Evolutionary conservation across 805 yeast species (phyloP), one percentile per base, ranked within the genome.

Genomic region (Scheffersomyces ergatensis): DNA sequence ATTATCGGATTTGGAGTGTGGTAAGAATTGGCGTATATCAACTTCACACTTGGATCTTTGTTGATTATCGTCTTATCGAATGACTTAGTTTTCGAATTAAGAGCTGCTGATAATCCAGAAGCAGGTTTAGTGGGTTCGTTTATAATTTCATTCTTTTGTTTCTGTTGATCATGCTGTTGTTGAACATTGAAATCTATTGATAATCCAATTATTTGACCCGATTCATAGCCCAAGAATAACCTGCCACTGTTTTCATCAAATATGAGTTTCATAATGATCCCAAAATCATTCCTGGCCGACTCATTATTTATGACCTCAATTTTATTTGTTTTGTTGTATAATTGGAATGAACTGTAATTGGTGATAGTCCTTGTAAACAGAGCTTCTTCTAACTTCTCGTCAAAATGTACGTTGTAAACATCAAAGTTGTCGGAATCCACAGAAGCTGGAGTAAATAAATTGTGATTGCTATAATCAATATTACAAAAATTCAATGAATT

Each of bases 401-500:
- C 21, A 17, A 21, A 14, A 11, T 41, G 16, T 13, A 81, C 49
- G 26, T 55, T 53, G 54, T 84, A 84, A 1, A 87, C 55, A 51
- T 86, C 95, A 46, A 85, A 72, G 25, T 71, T 70, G 31, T 82
- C 78, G 0, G 93, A 80, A 50, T 78, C 77, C 8, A 70, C 58
- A 0, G 89, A 78, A 14, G 83, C 80, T 0, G 95, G 89, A 0
- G 86, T 76, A 5, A 82, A 54, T 19, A 78, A 42, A 12, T 47
- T 48, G 13, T 62, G 54, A 1, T 56, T 54, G 6, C 36, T 40
- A 14, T 74, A 58, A 4, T 72, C 81, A n/a, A 82, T 79, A 40
- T 81, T 79, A 49, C 89, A 76, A 57, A 83, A 88, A 50, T 85
- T 87, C 47, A 88, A 63, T 3, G 87, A 70, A 57, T 88, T 88